phyloP scores from a whole-genome alignment of 164 flowering plant genomes.

The Liquidambar formosana region DNA sequence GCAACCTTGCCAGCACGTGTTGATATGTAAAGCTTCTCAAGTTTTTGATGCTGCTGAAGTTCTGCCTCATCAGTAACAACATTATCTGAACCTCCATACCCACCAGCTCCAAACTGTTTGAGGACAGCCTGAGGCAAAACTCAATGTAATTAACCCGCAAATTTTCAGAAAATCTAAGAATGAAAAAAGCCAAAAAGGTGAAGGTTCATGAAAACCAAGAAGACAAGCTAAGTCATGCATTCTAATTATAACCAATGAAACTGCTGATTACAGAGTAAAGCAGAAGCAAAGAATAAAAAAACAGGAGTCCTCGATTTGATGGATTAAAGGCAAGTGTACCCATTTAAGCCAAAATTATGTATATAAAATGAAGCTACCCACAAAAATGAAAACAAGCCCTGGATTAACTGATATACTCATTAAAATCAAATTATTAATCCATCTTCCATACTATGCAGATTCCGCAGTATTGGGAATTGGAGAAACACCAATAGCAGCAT shows the following conservation, averaged over 20 bases:
- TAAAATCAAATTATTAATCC: no score
- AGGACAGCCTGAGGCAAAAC: conserved; percentile 64
- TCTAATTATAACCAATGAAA: background rate
- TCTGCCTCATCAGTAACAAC: conserved; percentile 62
- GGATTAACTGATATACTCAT: no score
- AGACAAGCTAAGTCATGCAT: background rate
- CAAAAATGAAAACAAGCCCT: no score
- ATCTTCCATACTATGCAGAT: no score
- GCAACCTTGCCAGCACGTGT: conserved; percentile 88
- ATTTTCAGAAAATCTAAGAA: background rate
- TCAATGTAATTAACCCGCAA: background rate
- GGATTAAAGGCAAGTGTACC: no score
- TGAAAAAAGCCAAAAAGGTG: background rate
- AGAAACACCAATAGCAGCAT: no score
- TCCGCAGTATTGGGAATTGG: no score
- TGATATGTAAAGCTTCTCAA: conserved; percentile 84
- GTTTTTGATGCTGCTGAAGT: conserved; percentile 73
- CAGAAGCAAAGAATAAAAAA: no score
- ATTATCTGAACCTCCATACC: conserved; percentile 72
- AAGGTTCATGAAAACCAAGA: background rate
- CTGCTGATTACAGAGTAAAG: no score
- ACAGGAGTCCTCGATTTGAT: no score
- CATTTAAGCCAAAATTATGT: no score
- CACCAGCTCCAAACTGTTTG: conserved; percentile 76
- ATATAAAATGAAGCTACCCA: no score